phyloP scores from a whole-genome alignment of 164 flowering plant species.

The Magnolia sinica region DNA sequence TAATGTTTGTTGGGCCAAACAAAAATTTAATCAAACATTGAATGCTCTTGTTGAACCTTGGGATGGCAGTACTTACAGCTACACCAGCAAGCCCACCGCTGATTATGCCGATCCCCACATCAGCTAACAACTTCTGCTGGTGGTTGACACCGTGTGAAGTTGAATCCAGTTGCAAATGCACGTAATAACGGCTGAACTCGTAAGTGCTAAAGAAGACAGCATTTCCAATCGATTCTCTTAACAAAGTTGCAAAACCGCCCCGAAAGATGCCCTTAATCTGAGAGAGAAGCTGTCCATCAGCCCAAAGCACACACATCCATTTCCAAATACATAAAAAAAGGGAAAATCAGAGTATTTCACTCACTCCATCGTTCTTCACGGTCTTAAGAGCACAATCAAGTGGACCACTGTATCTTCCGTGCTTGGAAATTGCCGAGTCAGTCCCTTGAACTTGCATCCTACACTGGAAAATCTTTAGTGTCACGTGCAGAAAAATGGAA shows the following conservation, averaged over 20 bases:
- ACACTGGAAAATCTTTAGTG: conserved; percentile 62
- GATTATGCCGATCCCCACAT: conserved; percentile 72
- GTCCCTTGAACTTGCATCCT: conserved; percentile 97
- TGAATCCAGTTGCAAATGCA: conserved; percentile 54
- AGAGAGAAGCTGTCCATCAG: conserved; percentile 24
- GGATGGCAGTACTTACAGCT: conserved; percentile 49
- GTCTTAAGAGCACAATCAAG: conserved; percentile 81
- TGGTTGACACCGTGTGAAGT: conserved; percentile 33
- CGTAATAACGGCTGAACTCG: conserved; percentile 61
- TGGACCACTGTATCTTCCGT: conserved; percentile 59
- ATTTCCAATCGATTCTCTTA: conserved; percentile 82
- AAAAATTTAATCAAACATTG: too few relatives aligned
- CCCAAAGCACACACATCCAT: conserved; percentile 1
- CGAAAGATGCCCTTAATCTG: conserved; percentile 83
- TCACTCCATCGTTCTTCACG: conserved; percentile 73
- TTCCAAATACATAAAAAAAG: conserved; percentile 2
- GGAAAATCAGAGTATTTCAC: conserved; percentile 17
- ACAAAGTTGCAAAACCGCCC: conserved; percentile 68
- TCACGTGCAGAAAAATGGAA: conserved; percentile 18
- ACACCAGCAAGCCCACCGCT: conserved; percentile 90
- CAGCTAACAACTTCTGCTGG: conserved; percentile 33
- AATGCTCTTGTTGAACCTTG: background rate
- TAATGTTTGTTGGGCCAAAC: too few relatives aligned
- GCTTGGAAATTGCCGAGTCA: conserved; percentile 35
- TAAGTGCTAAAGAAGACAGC: conserved; percentile 72